These are phyloP conservation scores for Vachellia pachyceras DNA, from an alignment of 306 rosid genomes.

Conservation along the genomic window DNA sequence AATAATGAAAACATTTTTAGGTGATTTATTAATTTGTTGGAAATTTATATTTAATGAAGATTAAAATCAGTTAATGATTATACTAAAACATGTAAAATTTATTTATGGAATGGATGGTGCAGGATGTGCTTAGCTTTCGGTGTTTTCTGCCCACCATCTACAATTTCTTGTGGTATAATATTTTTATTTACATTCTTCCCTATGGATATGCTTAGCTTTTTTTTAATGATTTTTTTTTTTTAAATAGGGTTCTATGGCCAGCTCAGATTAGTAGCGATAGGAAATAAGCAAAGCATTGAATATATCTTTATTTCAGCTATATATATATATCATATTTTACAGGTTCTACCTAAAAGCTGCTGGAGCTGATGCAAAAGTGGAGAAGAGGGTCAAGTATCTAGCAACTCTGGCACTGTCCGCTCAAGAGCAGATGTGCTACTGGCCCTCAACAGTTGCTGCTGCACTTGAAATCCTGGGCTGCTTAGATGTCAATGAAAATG, in stretches of 20 bases:
- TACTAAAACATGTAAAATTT: conserved; percentile 28
- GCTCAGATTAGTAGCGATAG: conserved; percentile 18
- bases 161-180: conserved; percentile 82
- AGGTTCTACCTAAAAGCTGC: conserved; percentile 92
- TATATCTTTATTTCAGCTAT: conserved; percentile 14
- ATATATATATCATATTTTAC: conserved; percentile 17
- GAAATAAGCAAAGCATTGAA: conserved; percentile 8
- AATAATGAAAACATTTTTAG: no score
- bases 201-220: conserved; percentile 14
- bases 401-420: conserved; percentile 70
- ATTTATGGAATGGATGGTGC: conserved; percentile 78
- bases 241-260: background rate
- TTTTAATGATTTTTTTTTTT: conserved; percentile 31
- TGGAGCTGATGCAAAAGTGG: conserved; percentile 65
- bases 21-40: background rate
- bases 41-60: background rate
- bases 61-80: no score
- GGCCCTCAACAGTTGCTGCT: conserved; percentile 98
- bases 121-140: conserved; percentile 81
- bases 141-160: conserved; percentile 81
- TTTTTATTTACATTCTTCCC: conserved; percentile 37
- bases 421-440: conserved; percentile 61
- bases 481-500: conserved; percentile 57
- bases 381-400: conserved; percentile 74
- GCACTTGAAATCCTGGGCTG: conserved; percentile 81